Evolutionary conservation across 2,329 filamentous ascomycete genomes (phyloP), one percentile per base, ranked within the genome.

Genomic region (Sclerotinia trifoliorum): DNA sequence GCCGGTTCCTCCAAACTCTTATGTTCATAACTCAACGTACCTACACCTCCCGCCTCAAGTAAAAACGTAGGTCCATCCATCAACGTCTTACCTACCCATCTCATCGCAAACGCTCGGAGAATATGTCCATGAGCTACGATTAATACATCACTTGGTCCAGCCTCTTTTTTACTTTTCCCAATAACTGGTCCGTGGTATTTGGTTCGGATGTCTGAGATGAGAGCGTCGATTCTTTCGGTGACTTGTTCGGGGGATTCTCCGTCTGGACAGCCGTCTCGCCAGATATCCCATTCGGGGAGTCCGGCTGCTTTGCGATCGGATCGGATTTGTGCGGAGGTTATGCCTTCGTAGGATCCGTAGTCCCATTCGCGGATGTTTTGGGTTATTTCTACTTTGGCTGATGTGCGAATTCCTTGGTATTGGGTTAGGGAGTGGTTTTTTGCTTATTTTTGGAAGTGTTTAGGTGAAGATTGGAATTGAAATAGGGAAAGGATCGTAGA

Each of bases 71-170:
- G 90, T 10, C 90, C 75, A 71, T 93, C 89, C 66, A 87, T 85
- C 69, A 97, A 81, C 17, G 86, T 83, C 80, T 90, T 90, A 0
- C 88, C 87, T 0, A 89, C 85, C 94, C 94, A 97, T 44, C 93
- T 85, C 83, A 94, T 92, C 8, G 94, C 93, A 78, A 97, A 93
- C 0, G 92, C 92, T 21, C 94, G 84, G 65, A 97, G 81, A 68
- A 97, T 94, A 80, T 97, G 94, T 0, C 94, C 94, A 77, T 97
- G 94, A 29, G 92, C 94, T 7, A 97, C 92, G 61, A 97, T 83
- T 32, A 94, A 79, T 24, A 94, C 87, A 78, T 94, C 91, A 13
- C 75, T 74, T 1, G 68, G 81, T 10, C 80, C 77, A 13, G 79
- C 80, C 35, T 81, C 71, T 0, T 80, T 78, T 8, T 51, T 42